Percentiles rank a stretch among this genome's conserved stretches.
phyloP scores from a whole-genome alignment of 495 filamentous ascomycete species.

The Margaritispora aquatica region DNA sequence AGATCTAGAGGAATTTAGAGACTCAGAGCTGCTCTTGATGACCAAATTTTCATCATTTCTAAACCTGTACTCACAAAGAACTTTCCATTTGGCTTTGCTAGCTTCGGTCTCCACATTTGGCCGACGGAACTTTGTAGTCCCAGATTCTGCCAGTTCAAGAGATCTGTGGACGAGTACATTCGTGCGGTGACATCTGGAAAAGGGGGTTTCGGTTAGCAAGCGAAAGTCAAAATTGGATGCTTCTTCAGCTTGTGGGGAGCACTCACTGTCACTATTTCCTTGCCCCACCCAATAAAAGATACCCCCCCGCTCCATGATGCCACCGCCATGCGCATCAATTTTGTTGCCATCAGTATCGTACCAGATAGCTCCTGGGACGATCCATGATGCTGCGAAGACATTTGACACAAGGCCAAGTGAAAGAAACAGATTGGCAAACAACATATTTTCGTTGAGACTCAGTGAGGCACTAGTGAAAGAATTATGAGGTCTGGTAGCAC shows the following conservation, averaged over 20 bases:
- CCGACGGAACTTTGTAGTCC: conserved; percentile 28
- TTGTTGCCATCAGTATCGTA: conserved; percentile 34
- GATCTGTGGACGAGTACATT: conserved; percentile 39
- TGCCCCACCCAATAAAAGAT: conserved; percentile 52
- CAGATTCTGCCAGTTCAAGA: conserved; percentile 39
- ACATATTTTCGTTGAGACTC: background rate
- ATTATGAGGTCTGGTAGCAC: background rate
- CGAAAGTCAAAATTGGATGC: conserved; percentile 10
- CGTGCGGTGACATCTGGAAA: conserved; percentile 22
- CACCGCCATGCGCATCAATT: conserved; percentile 51
- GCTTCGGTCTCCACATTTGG: conserved; percentile 38
- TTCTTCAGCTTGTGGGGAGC: background rate
- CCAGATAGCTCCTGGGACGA: conserved; percentile 46
- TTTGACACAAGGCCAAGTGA: background rate
- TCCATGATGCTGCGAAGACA: conserved; percentile 20
- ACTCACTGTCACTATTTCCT: conserved; percentile 32
- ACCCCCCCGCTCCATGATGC: conserved; percentile 30
- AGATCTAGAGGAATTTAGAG: conserved; percentile 26
- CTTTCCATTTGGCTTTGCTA: conserved; percentile 38
- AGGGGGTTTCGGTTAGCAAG: background rate
- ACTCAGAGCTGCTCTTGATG: background rate
- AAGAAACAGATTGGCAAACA: background rate
- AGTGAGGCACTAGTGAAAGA: background rate
- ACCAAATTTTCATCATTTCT: background rate
- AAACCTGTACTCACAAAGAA: conserved; percentile 30